Evolutionary conservation across 176 grass and related monocot genomes (phyloP).

Genomic region (Canna indica): DNA sequence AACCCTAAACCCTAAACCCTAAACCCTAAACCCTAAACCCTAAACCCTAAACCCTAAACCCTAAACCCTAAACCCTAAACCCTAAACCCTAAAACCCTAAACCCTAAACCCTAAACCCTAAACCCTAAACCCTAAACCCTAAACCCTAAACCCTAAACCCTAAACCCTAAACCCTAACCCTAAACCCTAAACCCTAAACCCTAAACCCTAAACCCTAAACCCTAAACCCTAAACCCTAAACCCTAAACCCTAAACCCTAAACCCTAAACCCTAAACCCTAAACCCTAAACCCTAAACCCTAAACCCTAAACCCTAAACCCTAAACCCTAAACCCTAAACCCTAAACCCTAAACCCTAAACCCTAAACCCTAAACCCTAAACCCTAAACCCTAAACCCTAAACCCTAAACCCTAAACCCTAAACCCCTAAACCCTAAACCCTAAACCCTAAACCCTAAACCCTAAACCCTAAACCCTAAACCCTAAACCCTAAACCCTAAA

Average conservation of each 20-base stretch:
- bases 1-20: slow-evolving; percentile 18
- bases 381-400: slow-evolving; percentile 11
- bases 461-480: slow-evolving; percentile 22
- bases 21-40: slow-evolving; percentile 21
- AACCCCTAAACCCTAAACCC: slow-evolving; percentile 5
- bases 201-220: slow-evolving; percentile 25
- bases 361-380: slow-evolving; percentile 20
- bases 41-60: slow-evolving; percentile 22
- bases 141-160: slow-evolving; percentile 11
- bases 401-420: slow-evolving; percentile 16
- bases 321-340: slow-evolving; percentile 3
- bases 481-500: slow-evolving; percentile 20
- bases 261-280: slow-evolving; percentile 11
- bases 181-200: slow-evolving; percentile 26
- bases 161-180: slow-evolving; percentile 16
- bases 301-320: slow-evolving; percentile 5
- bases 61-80: slow-evolving; percentile 2
- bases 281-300: slow-evolving; percentile 3
- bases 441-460: slow-evolving; percentile 11
- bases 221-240: slow-evolving; percentile 15
- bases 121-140: slow-evolving; percentile 18
- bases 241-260: slow-evolving; percentile 14
- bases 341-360: background rate
- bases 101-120: slow-evolving; percentile 10
- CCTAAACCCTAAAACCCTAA: slow-evolving; percentile 9